These are phyloP conservation scores for Pythium sp. DNA, from an alignment of 352 stramenopile species.

Conservation along the genomic window DNA sequence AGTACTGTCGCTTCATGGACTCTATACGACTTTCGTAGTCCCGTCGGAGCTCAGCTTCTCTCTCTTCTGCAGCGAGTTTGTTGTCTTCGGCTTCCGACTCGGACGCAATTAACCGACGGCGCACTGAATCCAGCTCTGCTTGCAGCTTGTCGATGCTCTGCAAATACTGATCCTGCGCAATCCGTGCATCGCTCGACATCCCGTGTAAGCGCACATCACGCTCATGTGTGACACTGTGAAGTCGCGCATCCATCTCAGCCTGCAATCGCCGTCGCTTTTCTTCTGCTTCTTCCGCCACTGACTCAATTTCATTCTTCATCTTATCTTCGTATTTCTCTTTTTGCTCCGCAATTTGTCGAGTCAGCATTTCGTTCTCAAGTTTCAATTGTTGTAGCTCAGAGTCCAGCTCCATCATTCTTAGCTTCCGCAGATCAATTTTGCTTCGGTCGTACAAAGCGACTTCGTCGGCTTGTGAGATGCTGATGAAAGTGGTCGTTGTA, in stretches of 20 bases:
- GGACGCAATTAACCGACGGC: conserved; percentile 24
- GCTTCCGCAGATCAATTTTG: conserved; percentile 42
- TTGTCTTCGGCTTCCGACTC: conserved; percentile 37
- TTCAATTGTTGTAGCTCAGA: conserved; percentile 63
- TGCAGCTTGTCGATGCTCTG: conserved; percentile 47
- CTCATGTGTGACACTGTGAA: conserved; percentile 27
- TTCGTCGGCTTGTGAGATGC: conserved; percentile 54
- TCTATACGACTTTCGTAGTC: conserved; percentile 26
- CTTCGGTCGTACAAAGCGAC: conserved; percentile 56
- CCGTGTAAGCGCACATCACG: conserved; percentile 27
- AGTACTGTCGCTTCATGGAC: conserved; percentile 18
- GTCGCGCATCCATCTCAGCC: conserved; percentile 25
- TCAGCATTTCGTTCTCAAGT: conserved; percentile 70
- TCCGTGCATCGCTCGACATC: conserved; percentile 39
- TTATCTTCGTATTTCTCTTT: conserved; percentile 34
- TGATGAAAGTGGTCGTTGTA: conserved; percentile 18
- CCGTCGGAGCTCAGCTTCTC: conserved; percentile 20
- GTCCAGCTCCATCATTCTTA: conserved; percentile 61
- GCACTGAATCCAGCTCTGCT: conserved; percentile 33
- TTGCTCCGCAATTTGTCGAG: conserved; percentile 48
- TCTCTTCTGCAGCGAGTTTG: conserved; percentile 36
- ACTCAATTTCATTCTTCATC: conserved; percentile 28
- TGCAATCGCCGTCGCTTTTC: conserved; percentile 30
- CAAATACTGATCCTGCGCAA: conserved; percentile 57
- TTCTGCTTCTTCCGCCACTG: conserved; percentile 19